Evolutionary conservation across 1,139 yeast genomes (phyloP), one percentile per base, ranked within the genome.

Genomic region (Pichia sorboxylosa): DNA sequence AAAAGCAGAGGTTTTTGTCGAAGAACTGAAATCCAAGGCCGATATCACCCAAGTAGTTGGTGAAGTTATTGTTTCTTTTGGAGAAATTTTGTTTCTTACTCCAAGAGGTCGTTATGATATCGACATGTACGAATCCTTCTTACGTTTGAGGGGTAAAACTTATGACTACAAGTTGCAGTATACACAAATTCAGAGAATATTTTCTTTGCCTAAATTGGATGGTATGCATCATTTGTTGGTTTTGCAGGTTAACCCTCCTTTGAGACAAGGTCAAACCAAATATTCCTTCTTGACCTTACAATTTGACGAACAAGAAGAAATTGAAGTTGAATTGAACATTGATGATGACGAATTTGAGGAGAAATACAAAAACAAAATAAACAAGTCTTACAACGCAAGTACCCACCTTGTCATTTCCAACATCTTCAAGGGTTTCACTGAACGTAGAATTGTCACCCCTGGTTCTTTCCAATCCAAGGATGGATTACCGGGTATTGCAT

Each of bases 101-200:
- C 99, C 99, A 47, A 76, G 94, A 69, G 98, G 98, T 47, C 90
- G 98, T 58, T 90, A 87, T 57, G 98, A 92, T 55, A 81, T 90
- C 47, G 97, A 87, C 57, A 80, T 90, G 79, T 90, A 83, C 58
- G 77, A 84, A 28, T 72, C 74, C 18, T 82, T 93, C 28, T 72
- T 92, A 58, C 76, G 98, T 55, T 67, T 90, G 37, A 77, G 98
- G 51, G 99, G 99, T 57, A 90, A 90, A 59, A 90, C 98, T 3
- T 90, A 92, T 59, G 98, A 90, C 57, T 92, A 90, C 67, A 92
- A 90, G 60, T 72, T 92, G 39, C 95, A 83, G 54, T 90, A 83
- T 59, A 70, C 77, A 50, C 93, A 84, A 52, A 79, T 90, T 43
- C 95, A 87, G 57, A 69, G 95, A 50, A 74, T 90, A 31, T 90